Evolutionary conservation across 2,329 filamentous ascomycete genomes (phyloP), one percentile per base, ranked within the genome.

Genomic region (Phaeomoniella chlamydospora): DNA sequence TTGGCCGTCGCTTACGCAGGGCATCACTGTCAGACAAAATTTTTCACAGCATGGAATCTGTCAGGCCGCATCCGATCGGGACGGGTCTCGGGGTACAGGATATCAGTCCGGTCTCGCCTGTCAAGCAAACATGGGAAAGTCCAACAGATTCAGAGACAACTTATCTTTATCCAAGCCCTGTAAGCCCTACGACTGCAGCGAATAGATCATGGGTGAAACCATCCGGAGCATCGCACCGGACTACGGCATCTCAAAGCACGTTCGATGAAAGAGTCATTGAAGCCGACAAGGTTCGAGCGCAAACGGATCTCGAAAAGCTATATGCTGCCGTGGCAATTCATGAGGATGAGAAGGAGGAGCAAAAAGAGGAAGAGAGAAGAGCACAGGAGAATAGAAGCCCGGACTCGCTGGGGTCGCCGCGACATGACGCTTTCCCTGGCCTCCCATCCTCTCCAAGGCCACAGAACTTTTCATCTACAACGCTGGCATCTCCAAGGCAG

Each of bases 241-340:
- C 12, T 37, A 38, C 34, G 42, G 43, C 22, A 37, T 26, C 29
- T 37, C 37, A 36, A 41, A 43, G 15, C 34, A 76, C 74, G 15
- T 82, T 94, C 40, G 85, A 94, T 54, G 76, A 80, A 40, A 70
- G 69, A 40, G 71, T 94, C 12, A 70, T 94, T 15, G 72, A 79
- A 40, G 70, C 73, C 41, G 83, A 94, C 57, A 74, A 72, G 53
- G 68, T 71, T 50, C 78, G 79, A 62, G 77, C 83, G 43, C 77
- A 90, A 56, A 68, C 78, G 44, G 82, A 94, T 54, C 76, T 94
- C 57, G 86, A 94, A 56, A 76, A 83, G 48, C 76, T 96, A 54
- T 96, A 94, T 59, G 85, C 78, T 42, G 80, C 86, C 46, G 87
- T 94, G 43, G 80, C 94, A 77, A 84, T 86, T 55, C 82, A 93